A percentile compares a stretch with the other conserved stretches of the same genome.
Conservation (phyloP, 2,329 filamentous ascomycete species). For the Tolypocladium sp. region DNA sequence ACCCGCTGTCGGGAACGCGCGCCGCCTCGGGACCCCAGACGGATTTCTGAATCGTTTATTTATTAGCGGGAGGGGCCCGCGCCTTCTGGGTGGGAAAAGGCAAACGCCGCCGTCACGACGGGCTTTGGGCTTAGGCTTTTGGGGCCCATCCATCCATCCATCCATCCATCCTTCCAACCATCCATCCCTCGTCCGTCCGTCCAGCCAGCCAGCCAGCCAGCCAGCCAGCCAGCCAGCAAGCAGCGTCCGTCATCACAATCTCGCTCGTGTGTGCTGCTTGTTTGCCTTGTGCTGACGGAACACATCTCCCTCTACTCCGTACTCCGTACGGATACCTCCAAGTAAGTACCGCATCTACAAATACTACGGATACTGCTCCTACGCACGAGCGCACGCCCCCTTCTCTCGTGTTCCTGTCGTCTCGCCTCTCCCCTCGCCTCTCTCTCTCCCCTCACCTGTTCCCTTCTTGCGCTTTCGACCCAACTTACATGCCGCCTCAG, state of each 20-base stretch:
- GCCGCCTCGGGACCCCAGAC: constrained; percentile 20
- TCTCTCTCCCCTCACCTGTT: neutral
- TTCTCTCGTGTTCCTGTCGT: neutral
- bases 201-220: neutral
- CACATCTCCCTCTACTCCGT: neutral
- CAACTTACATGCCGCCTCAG: neutral
- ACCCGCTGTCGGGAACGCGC: constrained; percentile 23
- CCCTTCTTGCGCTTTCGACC: neutral
- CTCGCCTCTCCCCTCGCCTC: neutral
- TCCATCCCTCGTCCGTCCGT: neutral
- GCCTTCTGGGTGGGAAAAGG: neutral
- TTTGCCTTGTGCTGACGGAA: neutral
- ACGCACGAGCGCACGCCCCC: neutral
- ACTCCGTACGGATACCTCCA: neutral
- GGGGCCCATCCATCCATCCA: neutral
- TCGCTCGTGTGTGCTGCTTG: neutral
- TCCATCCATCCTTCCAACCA: neutral
- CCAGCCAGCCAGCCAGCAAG: neutral
- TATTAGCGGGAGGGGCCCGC: constrained; percentile 2
- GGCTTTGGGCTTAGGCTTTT: neutral
- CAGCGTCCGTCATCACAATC: neutral
- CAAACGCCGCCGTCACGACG: neutral
- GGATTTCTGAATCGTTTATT: constrained; percentile 1
- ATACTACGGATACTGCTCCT: neutral
- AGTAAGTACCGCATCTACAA: neutral